phyloP scores from a whole-genome alignment of 495 filamentous ascomycete genomes.

The Penicillium turbatum region DNA sequence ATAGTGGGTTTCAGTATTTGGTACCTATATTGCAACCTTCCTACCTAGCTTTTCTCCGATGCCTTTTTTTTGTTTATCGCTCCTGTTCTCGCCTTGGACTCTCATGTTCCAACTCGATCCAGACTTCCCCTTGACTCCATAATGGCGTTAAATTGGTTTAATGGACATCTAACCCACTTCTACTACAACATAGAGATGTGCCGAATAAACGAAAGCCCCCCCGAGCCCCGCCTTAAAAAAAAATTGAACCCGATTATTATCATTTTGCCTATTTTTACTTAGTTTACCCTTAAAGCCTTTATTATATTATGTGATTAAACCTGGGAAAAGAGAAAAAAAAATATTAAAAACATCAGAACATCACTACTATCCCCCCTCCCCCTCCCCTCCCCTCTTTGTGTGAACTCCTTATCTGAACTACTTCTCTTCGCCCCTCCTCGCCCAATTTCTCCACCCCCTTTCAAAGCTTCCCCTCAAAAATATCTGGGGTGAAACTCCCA shows the following conservation, averaged over 20 bases:
- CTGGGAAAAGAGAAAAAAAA: neutral
- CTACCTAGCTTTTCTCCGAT: neutral
- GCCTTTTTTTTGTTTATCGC: neutral
- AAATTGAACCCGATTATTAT: neutral
- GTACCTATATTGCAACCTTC: neutral
- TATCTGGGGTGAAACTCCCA: conserved; percentile 6
- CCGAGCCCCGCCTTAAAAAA: conserved; percentile 2
- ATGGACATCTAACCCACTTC: neutral
- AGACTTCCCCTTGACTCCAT: neutral
- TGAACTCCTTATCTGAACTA: conserved; percentile 7
- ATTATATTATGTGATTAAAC: neutral
- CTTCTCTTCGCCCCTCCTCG: conserved; percentile 7
- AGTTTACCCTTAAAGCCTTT: neutral
- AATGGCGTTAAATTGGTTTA: neutral
- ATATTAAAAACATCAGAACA: neutral
- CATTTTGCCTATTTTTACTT: neutral
- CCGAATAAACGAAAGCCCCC: neutral
- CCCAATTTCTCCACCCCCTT: conserved; percentile 2
- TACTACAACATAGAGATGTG: no score
- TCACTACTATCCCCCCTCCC: conserved; percentile 7
- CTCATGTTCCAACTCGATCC: neutral
- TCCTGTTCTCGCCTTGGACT: neutral
- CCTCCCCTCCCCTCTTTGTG: conserved; percentile 1
- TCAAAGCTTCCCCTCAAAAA: neutral
- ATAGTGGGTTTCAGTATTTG: neutral